A percentile compares a stretch with the other conserved stretches of the same genome.
phyloP scores from a whole-genome alignment of 208 protist genomes.

The Hexamita inflata region DNA sequence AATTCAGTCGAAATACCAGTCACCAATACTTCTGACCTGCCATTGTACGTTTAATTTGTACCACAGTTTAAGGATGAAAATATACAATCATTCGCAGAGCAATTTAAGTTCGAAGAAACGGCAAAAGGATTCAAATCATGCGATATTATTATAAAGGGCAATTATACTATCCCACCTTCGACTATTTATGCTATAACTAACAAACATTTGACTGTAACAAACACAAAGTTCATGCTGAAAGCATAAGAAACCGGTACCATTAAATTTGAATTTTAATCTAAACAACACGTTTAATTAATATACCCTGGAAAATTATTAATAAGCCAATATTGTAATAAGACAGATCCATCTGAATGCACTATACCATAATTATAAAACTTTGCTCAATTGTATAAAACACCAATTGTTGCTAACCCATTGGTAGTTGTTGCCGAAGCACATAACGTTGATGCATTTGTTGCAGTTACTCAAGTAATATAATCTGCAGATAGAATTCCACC shows the following conservation, averaged over 20 bases:
- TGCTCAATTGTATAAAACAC: not conserved
- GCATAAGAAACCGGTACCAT: not conserved
- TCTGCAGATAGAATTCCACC: not conserved
- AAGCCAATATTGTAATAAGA: not conserved
- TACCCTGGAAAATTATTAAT: not conserved
- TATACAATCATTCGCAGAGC: too few relatives aligned
- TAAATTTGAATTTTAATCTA: not conserved
- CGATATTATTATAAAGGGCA: too few relatives aligned
- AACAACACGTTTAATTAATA: not conserved
- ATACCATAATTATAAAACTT: not conserved
- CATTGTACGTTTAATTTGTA: too few relatives aligned
- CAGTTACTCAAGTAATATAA: not conserved
- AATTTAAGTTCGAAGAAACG: too few relatives aligned
- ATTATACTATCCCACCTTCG: too few relatives aligned
- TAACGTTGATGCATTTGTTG: not conserved
- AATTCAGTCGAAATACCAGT: too few relatives aligned
- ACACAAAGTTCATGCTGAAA: not conserved
- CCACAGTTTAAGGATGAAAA: too few relatives aligned
- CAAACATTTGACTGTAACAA: not conserved
- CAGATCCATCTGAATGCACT: not conserved
- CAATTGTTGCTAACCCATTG: not conserved
- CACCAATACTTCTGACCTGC: too few relatives aligned
- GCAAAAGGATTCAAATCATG: too few relatives aligned
- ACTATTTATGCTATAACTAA: too few relatives aligned
- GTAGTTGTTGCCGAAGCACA: not conserved